Base-by-base conservation (phyloP, 78 protist species). In the Pigoraptor vietnamica region DNA sequence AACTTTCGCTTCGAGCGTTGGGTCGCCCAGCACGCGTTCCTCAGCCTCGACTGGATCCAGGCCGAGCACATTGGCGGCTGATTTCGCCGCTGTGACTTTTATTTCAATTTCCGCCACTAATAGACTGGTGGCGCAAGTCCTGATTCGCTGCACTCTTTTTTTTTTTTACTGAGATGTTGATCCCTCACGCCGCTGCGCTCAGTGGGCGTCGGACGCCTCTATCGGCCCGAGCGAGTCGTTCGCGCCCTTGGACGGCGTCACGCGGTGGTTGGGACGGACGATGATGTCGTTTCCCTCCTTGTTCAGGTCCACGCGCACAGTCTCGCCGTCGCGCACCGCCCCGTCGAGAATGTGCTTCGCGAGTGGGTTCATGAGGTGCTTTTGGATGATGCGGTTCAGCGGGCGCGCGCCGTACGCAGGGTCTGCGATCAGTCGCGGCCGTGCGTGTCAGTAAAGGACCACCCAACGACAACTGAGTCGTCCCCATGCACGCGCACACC, bases 391-490 rank as follows among this genome's bases (percentile, higher is more conserved):
- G 39, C 99, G 93, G 33, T 95, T 40, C 90, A 97, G 40, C 35
- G 99, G 99, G 36, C 99, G 93, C 10, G 99, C 99, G 83, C 99
- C 99, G 87, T 94, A 98, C 9, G 55, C 81, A 14, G 98, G 98
- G 29, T 90, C 87, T 79, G 84, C 14, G 67, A 48, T 48, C 29
- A 14, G 67, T 21, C 29, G 67, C 67, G 29, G 67, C 29, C 29
- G 67, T 48, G 67, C 14, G 67, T 48, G 67, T 6, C 29, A 48
- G 67, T n/a, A n/a, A n/a, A n/a, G n/a, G n/a, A n/a, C n/a, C n/a
- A n/a, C n/a, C n/a, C n/a, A n/a, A n/a, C n/a, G n/a, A n/a, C n/a
- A n/a, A n/a, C 56, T 40, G 56, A 40, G 56, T 40, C 14, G 56
- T 40, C 56, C 2, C 56, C 56, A 19, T n/a, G n/a, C n/a, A n/a